Base-by-base conservation (phyloP, 371 early-diverging fungal genomes). In the Vairimorpha apis region DNA sequence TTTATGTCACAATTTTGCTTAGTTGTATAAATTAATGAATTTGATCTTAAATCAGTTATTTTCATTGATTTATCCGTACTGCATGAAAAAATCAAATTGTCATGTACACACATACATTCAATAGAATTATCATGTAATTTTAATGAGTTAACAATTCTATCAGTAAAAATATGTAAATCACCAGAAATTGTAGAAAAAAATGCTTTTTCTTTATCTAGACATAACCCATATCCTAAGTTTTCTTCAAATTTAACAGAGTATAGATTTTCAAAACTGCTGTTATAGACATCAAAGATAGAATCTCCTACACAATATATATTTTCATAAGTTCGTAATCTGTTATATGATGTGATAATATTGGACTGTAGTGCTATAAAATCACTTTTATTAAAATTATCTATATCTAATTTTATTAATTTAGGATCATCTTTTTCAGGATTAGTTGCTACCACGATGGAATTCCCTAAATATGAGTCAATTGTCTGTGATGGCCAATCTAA, bases 401-500 rank as follows among this genome's bases (percentile, higher is more conserved):
- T 41, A 55, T 75, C 63, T 29, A 67, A 66, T 23, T 25, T 41
- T 23, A 43, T 30, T 27, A 55, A 30, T 27, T 47, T 44, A 13
- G 30, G 41, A 18, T 60, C 16, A 38, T 56, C 76, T 23, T 65
- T 59, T 2, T 51, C 18, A 33, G 80, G 77, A 65, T 76, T 76
- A 25, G 80, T 80, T 27, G 58, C 81, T 21, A 76, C 35, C 12
- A 74, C 8, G 13, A 78, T 4, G 2, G 27, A 37, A 44, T 65
- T 37, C 16, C 47, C 59, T 14, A 41, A 45, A 38, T 65, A 25
- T 29, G 41, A 25, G 21, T 56, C 73, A 23, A 81, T 41, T 27
- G 67, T 75, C 59, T 78, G 78, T 33, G 81, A 63, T 29, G 81
- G 81, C 77, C 78, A 81, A 33, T 81, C 81, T 33, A 81, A 41